Percentiles rank a stretch among this genome's conserved stretches.
Conservation (phyloP, 495 filamentous ascomycete genomes). For the Recurvomyces mirabilis region DNA sequence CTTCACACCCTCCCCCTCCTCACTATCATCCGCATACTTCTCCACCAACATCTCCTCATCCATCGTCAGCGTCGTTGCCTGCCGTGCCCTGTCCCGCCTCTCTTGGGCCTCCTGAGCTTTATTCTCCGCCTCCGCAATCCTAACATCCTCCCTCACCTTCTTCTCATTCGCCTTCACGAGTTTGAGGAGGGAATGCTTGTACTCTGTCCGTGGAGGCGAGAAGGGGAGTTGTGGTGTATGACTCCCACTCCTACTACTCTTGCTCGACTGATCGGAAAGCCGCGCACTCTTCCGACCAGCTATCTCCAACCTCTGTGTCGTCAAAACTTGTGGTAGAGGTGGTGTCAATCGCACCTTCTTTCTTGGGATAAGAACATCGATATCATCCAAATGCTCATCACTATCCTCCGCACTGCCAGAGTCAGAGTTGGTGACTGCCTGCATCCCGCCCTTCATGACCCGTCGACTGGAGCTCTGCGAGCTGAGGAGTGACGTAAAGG, state of each 20-base stretch:
- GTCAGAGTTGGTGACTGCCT: slow-evolving; percentile 20
- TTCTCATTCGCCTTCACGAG: slow-evolving; percentile 16
- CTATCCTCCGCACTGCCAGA: slow-evolving; percentile 13
- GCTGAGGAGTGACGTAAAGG: slow-evolving; percentile 13
- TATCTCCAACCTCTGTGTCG: too few species aligned
- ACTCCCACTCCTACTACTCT: neutral
- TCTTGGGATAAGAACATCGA: slow-evolving; percentile 6
- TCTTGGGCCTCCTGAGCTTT: slow-evolving; percentile 6
- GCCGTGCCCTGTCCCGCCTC: neutral
- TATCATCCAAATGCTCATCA: slow-evolving; percentile 12
- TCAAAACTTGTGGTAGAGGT: neutral
- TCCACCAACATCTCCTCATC: slow-evolving; percentile 2
- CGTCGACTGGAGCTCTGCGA: slow-evolving; percentile 17
- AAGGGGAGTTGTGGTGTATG: slow-evolving; percentile 1
- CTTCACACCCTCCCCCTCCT: slow-evolving; percentile 16
- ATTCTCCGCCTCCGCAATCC: slow-evolving; percentile 7
- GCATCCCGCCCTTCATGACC: slow-evolving; percentile 9
- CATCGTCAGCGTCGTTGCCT: neutral
- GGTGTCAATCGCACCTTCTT: slow-evolving; percentile 18
- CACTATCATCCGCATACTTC: slow-evolving; percentile 13
- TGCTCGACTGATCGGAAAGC: slow-evolving; percentile 10
- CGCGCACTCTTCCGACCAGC: slow-evolving; percentile 5
- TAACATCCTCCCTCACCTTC: slow-evolving; percentile 1
- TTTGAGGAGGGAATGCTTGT: slow-evolving; percentile 15
- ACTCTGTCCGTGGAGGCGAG: slow-evolving; percentile 5